A percentile compares a stretch with the other conserved stretches of the same genome.
phyloP scores from a whole-genome alignment of 768 basidiomycete genomes.

The Lactarius trivialis region DNA sequence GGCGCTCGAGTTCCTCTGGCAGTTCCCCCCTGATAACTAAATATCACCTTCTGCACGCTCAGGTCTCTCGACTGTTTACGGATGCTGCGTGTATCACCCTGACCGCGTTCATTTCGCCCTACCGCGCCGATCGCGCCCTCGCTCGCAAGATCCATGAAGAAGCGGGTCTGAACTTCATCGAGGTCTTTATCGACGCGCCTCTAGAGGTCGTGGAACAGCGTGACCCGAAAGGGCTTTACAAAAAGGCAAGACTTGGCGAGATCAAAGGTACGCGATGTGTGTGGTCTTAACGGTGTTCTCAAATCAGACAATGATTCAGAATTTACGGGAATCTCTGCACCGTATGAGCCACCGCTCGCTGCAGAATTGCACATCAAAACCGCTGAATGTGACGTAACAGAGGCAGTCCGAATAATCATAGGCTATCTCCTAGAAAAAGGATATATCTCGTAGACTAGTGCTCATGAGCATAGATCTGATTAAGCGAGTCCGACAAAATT shows the following conservation, averaged over 20 bases:
- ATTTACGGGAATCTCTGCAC: slow-evolving; percentile 96
- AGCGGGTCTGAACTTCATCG: slow-evolving; percentile 73
- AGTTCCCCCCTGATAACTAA: background rate
- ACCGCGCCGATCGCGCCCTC: slow-evolving; percentile 73
- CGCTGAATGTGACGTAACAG: slow-evolving; percentile 66
- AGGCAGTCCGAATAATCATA: slow-evolving; percentile 71
- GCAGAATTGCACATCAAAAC: slow-evolving; percentile 94
- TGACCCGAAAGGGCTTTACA: slow-evolving; percentile 97
- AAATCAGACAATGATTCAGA: slow-evolving; percentile 43
- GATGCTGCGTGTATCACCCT: slow-evolving; percentile 80
- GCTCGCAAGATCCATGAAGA: slow-evolving; percentile 79
- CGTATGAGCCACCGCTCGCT: slow-evolving; percentile 81
- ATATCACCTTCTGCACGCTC: slow-evolving; percentile 8
- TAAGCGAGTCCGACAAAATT: background rate
- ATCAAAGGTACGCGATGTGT: slow-evolving; percentile 67
- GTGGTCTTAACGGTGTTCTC: background rate
- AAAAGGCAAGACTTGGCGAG: slow-evolving; percentile 90
- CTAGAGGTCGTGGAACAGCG: slow-evolving; percentile 81
- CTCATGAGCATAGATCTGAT: slow-evolving; percentile 4
- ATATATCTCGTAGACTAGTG: slow-evolving; percentile 26
- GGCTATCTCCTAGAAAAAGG: slow-evolving; percentile 69
- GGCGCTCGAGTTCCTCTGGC: slow-evolving; percentile 18
- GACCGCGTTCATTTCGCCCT: slow-evolving; percentile 99
- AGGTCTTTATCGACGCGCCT: slow-evolving; percentile 94
- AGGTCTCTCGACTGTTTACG: slow-evolving; percentile 94